Conservation (phyloP, 352 stramenopile genomes). For the Phytophthora palmivora region DNA sequence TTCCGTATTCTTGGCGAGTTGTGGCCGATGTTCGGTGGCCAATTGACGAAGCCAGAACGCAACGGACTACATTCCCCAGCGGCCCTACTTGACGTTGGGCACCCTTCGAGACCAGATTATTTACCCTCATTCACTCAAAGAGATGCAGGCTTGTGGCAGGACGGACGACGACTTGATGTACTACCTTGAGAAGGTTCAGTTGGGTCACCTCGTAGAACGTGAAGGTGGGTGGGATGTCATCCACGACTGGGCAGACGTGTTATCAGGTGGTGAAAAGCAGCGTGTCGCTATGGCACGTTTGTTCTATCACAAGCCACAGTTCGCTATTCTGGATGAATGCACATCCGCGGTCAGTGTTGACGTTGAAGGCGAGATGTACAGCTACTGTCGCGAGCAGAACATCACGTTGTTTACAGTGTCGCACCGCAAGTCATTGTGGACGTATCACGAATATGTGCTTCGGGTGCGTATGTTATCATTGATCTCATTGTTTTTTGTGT, state of each 20-base stretch:
- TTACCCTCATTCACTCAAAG: slow-evolving; percentile 81
- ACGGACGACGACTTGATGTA: slow-evolving; percentile 71
- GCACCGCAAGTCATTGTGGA: slow-evolving; percentile 91
- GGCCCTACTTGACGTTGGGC: slow-evolving; percentile 88
- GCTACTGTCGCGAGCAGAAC: slow-evolving; percentile 80
- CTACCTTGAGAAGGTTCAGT: slow-evolving; percentile 84
- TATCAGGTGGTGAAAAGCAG: slow-evolving; percentile 93
- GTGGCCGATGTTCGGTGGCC: slow-evolving; percentile 85
- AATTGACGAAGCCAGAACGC: slow-evolving; percentile 77
- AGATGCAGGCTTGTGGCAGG: slow-evolving; percentile 61
- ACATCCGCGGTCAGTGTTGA: slow-evolving; percentile 88
- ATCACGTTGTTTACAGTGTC: slow-evolving; percentile 94
- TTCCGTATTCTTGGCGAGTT: slow-evolving; percentile 91
- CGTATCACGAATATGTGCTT: slow-evolving; percentile 90
- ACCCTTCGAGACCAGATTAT: slow-evolving; percentile 91
- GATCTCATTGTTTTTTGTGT: no score
- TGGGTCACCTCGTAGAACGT: slow-evolving; percentile 77
- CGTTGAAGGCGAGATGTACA: slow-evolving; percentile 91
- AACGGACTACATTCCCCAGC: slow-evolving; percentile 89
- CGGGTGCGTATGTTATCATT: slow-evolving; percentile 37
- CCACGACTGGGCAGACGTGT: slow-evolving; percentile 88
- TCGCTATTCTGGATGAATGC: slow-evolving; percentile 92
- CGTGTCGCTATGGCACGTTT: slow-evolving; percentile 89
- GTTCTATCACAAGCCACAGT: slow-evolving; percentile 92
- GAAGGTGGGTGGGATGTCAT: slow-evolving; percentile 83